Conservation (phyloP, 2,329 filamentous ascomycete species). For the Gnomoniopsis smithogilvyi region DNA sequence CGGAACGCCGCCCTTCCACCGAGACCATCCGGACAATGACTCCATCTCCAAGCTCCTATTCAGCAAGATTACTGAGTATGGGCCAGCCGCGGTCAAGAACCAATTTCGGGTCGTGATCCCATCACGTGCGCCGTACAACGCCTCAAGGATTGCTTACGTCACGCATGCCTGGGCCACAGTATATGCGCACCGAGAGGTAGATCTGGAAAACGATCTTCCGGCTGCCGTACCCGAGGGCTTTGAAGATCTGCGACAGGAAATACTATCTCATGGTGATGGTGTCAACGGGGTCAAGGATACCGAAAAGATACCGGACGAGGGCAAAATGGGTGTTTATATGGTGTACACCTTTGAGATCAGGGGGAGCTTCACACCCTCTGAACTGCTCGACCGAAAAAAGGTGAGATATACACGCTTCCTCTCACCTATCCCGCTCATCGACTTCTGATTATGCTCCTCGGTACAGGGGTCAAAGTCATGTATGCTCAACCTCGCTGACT, state of each 20-base stretch:
- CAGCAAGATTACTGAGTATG: not conserved
- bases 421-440: not conserved
- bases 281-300: not conserved
- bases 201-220: constrained; percentile 6
- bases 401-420: not conserved
- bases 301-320: not conserved
- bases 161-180: constrained; percentile 3
- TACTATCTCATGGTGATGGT: not conserved
- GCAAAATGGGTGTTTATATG: not conserved
- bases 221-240: not conserved
- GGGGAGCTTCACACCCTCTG: not conserved
- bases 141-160: constrained; percentile 3
- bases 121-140: not conserved
- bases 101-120: constrained; percentile 3
- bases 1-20: constrained; percentile 5
- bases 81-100: not conserved
- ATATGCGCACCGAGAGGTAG: constrained; percentile 2
- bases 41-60: not conserved
- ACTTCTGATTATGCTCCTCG: not conserved
- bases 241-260: not conserved
- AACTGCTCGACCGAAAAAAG: not conserved
- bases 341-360: not conserved
- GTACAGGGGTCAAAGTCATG: not conserved
- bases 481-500: not conserved
- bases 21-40: constrained; percentile 3